Evolutionary conservation across 371 early-diverging fungal genomes (phyloP).

Genomic region (Mucor sp.): DNA sequence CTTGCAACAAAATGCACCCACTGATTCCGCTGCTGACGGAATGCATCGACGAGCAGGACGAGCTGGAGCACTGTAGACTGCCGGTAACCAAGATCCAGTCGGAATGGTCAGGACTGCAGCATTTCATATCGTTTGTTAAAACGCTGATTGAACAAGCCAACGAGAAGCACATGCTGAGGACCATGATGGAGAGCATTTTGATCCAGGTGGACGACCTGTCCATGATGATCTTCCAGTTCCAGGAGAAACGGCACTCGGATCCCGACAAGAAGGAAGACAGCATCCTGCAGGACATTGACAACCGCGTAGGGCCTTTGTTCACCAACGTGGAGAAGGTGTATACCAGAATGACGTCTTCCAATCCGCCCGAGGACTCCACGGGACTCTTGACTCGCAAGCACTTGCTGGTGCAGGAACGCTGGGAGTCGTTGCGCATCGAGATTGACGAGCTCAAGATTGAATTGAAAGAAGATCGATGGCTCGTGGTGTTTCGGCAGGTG

Average conservation of each 20-base stretch:
- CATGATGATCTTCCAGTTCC: slow-evolving; percentile 44
- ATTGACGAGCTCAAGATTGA: slow-evolving; percentile 59
- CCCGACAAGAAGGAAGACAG: slow-evolving; percentile 37
- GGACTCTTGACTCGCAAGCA: slow-evolving; percentile 43
- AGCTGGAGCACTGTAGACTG: slow-evolving; percentile 8
- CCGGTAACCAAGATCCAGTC: slow-evolving; percentile 44
- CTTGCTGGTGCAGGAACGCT: slow-evolving; percentile 42
- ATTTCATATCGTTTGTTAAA: slow-evolving; percentile 40
- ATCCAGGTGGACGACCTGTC: slow-evolving; percentile 44
- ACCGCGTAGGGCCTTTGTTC: slow-evolving; percentile 54
- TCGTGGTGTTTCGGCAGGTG: slow-evolving; percentile 58
- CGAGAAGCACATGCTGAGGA: slow-evolving; percentile 19
- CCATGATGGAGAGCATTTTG: slow-evolving; percentile 34
- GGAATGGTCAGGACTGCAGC: slow-evolving; percentile 52
- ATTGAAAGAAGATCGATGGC: slow-evolving; percentile 63
- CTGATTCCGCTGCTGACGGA: slow-evolving; percentile 24
- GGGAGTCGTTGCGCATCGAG: slow-evolving; percentile 49
- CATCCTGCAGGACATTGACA: slow-evolving; percentile 55
- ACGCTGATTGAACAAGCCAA: slow-evolving; percentile 18
- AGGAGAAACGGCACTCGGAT: slow-evolving; percentile 32
- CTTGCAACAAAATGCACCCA: slow-evolving; percentile 16
- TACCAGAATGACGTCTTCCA: slow-evolving; percentile 46
- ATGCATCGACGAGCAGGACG: slow-evolving; percentile 4
- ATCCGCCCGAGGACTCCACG: slow-evolving; percentile 32
- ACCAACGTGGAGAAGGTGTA: slow-evolving; percentile 55